Percentiles rank a stretch among this genome's conserved stretches.
These are phyloP conservation scores for Backusella australiensis DNA, from an alignment of 192 early-diverging fungal species.

Conservation along the genomic window DNA sequence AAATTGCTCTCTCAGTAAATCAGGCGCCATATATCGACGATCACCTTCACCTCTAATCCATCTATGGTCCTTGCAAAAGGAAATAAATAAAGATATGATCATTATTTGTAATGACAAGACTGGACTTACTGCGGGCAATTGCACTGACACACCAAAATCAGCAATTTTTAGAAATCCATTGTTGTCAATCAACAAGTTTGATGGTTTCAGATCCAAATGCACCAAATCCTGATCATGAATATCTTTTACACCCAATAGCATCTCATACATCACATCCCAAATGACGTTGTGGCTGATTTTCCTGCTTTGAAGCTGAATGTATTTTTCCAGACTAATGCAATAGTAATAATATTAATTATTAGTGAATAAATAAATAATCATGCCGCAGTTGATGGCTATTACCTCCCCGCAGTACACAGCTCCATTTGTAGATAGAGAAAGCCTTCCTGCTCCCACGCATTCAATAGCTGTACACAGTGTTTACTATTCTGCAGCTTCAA, in stretches of 20 bases:
- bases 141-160: slow-evolving; percentile 86
- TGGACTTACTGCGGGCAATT: slow-evolving; percentile 52
- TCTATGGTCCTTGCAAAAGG: slow-evolving; percentile 35
- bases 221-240: slow-evolving; percentile 70
- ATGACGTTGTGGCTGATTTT: slow-evolving; percentile 40
- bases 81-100: neutral
- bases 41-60: slow-evolving; percentile 74
- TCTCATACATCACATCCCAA: slow-evolving; percentile 71
- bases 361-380: too few relatives aligned
- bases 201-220: slow-evolving; percentile 93
- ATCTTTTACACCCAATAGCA: slow-evolving; percentile 64
- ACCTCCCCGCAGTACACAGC: slow-evolving; percentile 77
- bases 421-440: slow-evolving; percentile 88
- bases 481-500: slow-evolving; percentile 57
- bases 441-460: slow-evolving; percentile 92
- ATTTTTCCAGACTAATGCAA: slow-evolving; percentile 10
- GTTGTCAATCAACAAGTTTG: slow-evolving; percentile 74
- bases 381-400: neutral
- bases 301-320: slow-evolving; percentile 7
- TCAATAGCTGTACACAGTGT: slow-evolving; percentile 67
- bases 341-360: too few relatives aligned
- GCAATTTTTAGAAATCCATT: slow-evolving; percentile 77
- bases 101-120: neutral
- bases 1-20: slow-evolving; percentile 70
- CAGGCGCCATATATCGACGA: slow-evolving; percentile 89